phyloP scores from a whole-genome alignment of 1,139 yeast species.

The Nadsonia commutata region DNA sequence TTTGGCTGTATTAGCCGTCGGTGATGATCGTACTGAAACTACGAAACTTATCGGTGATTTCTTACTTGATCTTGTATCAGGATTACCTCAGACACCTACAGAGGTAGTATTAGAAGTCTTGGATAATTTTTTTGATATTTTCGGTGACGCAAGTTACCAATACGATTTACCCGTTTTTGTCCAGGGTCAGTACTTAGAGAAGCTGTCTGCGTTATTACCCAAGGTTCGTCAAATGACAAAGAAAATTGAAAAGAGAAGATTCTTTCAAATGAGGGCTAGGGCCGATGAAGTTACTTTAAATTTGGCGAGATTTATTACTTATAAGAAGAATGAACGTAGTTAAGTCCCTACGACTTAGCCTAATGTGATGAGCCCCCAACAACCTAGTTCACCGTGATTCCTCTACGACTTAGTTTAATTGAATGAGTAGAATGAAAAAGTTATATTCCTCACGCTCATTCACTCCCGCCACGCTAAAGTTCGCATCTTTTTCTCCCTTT shows the following conservation, averaged over 20 bases:
- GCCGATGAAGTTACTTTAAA: slow-evolving; percentile 59
- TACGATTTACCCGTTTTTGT: slow-evolving; percentile 64
- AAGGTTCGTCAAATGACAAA: slow-evolving; percentile 37
- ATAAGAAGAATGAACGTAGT: slow-evolving; percentile 37
- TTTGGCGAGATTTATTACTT: slow-evolving; percentile 60
- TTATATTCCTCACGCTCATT: too few relatives aligned
- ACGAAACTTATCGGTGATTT: slow-evolving; percentile 23
- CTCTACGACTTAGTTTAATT: too few relatives aligned
- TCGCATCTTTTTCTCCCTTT: too few relatives aligned
- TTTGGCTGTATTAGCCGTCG: slow-evolving; percentile 39
- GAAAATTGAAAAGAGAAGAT: slow-evolving; percentile 54
- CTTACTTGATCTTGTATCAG: slow-evolving; percentile 13
- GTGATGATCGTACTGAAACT: slow-evolving; percentile 27
- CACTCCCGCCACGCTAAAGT: too few relatives aligned
- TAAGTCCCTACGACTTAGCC: neutral
- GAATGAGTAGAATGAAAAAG: too few relatives aligned
- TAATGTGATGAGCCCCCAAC: too few relatives aligned
- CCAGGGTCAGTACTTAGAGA: slow-evolving; percentile 31
- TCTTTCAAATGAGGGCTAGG: slow-evolving; percentile 40
- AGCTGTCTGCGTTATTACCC: slow-evolving; percentile 33
- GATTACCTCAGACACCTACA: slow-evolving; percentile 23
- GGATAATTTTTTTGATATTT: slow-evolving; percentile 59
- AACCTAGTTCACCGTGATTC: too few relatives aligned
- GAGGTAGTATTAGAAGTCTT: slow-evolving; percentile 42
- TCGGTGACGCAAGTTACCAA: slow-evolving; percentile 53